phyloP scores from a whole-genome alignment of 805 yeast genomes.

The Lipomyces lipofer region DNA sequence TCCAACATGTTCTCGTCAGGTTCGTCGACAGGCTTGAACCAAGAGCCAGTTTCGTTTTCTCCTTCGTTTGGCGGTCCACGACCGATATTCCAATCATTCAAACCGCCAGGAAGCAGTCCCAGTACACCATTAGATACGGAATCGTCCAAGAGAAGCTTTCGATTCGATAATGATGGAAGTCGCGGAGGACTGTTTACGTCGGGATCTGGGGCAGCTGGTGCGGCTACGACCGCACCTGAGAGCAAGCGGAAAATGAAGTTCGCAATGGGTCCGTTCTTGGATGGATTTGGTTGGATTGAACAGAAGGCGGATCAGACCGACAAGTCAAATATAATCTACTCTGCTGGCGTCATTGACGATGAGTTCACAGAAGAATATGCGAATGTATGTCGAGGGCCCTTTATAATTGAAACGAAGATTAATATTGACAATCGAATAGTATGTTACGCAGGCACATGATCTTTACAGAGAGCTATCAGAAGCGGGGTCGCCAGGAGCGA shows the following conservation, averaged over 20 bases:
- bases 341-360: constrained; percentile 26
- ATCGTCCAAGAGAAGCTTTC: neutral
- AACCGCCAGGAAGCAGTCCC: too few species aligned
- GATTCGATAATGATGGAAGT: too few species aligned
- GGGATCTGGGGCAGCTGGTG: neutral
- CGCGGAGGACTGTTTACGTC: neutral
- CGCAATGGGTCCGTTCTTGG: neutral
- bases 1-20: too few species aligned
- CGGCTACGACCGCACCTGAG: too few species aligned
- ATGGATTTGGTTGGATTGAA: too few species aligned
- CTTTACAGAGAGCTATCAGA: constrained; percentile 12
- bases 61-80: constrained; percentile 7
- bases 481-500: constrained; percentile 4
- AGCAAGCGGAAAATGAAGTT: too few species aligned
- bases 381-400: constrained; percentile 4
- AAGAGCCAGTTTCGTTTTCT: constrained; percentile 7
- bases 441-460: constrained; percentile 24
- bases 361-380: constrained; percentile 19
- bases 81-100: constrained; percentile 6
- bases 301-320: too few species aligned
- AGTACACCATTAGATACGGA: neutral
- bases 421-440: neutral
- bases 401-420: neutral
- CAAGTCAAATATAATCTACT: constrained; percentile 21
- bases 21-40: too few species aligned